Conservation (phyloP, 495 filamentous ascomycete genomes). For the Xylaria palmicola region DNA sequence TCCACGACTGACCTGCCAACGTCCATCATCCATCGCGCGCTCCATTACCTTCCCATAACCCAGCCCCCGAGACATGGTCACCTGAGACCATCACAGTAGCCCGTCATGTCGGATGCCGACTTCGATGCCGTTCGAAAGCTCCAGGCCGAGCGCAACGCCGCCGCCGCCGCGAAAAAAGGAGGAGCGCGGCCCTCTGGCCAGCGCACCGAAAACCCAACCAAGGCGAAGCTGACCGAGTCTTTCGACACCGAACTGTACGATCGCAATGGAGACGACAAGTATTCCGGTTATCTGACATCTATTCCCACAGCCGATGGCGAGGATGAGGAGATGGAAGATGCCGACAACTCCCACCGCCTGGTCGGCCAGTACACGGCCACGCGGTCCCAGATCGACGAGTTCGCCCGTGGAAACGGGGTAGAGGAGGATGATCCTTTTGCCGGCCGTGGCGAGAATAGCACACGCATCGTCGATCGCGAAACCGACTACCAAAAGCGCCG, state of each 20-base stretch:
- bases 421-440: slow-evolving; percentile 91
- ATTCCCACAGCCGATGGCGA: slow-evolving; percentile 82
- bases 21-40: slow-evolving; percentile 14
- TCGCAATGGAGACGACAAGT: slow-evolving; percentile 75
- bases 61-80: slow-evolving; percentile 32
- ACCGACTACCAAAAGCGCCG: slow-evolving; percentile 97
- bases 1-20: neutral
- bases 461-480: slow-evolving; percentile 86
- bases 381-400: slow-evolving; percentile 87
- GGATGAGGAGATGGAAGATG: slow-evolving; percentile 81
- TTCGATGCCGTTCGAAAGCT: slow-evolving; percentile 80
- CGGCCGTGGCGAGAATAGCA: slow-evolving; percentile 78
- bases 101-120: slow-evolving; percentile 66
- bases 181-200: slow-evolving; percentile 81
- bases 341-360: slow-evolving; percentile 69
- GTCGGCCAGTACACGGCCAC: slow-evolving; percentile 98
- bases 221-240: slow-evolving; percentile 90
- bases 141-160: slow-evolving; percentile 90
- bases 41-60: neutral
- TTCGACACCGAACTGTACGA: slow-evolving; percentile 96
- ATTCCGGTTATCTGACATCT: slow-evolving; percentile 84
- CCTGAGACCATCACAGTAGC: slow-evolving; percentile 24
- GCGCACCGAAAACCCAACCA: slow-evolving; percentile 86
- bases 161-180: slow-evolving; percentile 78
- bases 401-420: slow-evolving; percentile 77